phyloP scores from a whole-genome alignment of 164 flowering plant genomes.

The Macadamia integrifolia region DNA sequence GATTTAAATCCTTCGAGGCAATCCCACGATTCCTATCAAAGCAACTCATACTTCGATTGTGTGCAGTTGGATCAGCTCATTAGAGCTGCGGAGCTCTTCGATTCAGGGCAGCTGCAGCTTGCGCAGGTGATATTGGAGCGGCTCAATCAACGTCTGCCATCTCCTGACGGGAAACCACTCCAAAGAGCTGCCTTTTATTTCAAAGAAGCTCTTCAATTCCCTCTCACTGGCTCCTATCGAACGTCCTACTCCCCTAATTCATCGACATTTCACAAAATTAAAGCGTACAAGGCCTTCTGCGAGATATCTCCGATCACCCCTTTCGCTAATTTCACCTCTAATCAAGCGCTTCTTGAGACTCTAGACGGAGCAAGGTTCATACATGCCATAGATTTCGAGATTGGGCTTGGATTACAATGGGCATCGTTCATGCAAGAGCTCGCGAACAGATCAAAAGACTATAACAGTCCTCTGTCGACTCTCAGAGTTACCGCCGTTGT shows the following conservation, averaged over 20 bases:
- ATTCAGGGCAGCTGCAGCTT: slow-evolving; percentile 58
- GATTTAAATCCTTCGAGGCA: slow-evolving; percentile 9
- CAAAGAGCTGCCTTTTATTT: slow-evolving; percentile 81
- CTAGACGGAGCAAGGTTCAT: slow-evolving; percentile 40
- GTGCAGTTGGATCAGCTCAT: slow-evolving; percentile 52
- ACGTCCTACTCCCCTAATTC: slow-evolving; percentile 27
- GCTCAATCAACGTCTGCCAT: slow-evolving; percentile 64
- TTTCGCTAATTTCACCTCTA: slow-evolving; percentile 84
- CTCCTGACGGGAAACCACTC: slow-evolving; percentile 63
- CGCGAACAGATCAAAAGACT: slow-evolving; percentile 34
- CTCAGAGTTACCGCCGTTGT: slow-evolving; percentile 68
- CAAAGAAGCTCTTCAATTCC: slow-evolving; percentile 73
- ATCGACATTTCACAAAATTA: slow-evolving; percentile 58
- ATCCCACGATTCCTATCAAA: slow-evolving; percentile 1
- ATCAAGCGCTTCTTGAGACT: slow-evolving; percentile 82
- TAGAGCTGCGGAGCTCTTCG: slow-evolving; percentile 63
- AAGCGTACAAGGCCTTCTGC: slow-evolving; percentile 59
- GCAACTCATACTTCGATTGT: slow-evolving; percentile 36
- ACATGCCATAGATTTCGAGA: slow-evolving; percentile 79
- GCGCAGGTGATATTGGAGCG: slow-evolving; percentile 75
- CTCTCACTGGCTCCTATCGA: slow-evolving; percentile 37
- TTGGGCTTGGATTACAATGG: slow-evolving; percentile 87
- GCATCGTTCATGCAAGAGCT: slow-evolving; percentile 76
- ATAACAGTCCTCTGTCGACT: slow-evolving; percentile 22
- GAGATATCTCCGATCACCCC: slow-evolving; percentile 65